phyloP scores from a whole-genome alignment of 306 rosid species.

The Dalbergia oliveri region DNA sequence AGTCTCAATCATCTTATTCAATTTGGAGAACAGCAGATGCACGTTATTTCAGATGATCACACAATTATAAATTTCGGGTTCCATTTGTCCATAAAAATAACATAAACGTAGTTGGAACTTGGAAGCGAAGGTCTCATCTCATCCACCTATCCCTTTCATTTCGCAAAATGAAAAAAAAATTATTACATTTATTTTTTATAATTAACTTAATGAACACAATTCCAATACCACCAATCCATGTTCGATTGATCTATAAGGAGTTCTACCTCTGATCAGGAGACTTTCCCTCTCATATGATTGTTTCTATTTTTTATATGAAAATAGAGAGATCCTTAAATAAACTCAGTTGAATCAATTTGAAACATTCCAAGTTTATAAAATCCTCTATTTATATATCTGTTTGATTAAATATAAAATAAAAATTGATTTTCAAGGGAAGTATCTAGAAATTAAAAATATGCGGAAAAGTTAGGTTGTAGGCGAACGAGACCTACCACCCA shows the following conservation, averaged over 20 bases:
- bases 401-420: no score
- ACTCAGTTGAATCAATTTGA: no score
- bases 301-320: no score
- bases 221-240: no score
- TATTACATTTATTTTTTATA: no score
- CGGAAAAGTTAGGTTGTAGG: neutral
- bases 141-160: neutral
- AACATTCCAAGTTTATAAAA: no score
- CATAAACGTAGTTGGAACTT: neutral
- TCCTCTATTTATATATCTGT: no score
- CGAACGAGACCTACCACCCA: neutral
- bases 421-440: no score
- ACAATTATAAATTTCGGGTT: neutral
- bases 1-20: neutral
- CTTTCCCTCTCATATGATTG: neutral
- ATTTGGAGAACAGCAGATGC: neutral
- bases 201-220: no score
- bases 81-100: neutral
- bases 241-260: no score
- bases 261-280: neutral
- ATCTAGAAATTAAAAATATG: neutral
- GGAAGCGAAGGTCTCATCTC: neutral
- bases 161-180: neutral
- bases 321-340: no score
- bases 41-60: neutral